phyloP scores from a whole-genome alignment of 352 stramenopile genomes.

The Globisporangium iwayamae region DNA sequence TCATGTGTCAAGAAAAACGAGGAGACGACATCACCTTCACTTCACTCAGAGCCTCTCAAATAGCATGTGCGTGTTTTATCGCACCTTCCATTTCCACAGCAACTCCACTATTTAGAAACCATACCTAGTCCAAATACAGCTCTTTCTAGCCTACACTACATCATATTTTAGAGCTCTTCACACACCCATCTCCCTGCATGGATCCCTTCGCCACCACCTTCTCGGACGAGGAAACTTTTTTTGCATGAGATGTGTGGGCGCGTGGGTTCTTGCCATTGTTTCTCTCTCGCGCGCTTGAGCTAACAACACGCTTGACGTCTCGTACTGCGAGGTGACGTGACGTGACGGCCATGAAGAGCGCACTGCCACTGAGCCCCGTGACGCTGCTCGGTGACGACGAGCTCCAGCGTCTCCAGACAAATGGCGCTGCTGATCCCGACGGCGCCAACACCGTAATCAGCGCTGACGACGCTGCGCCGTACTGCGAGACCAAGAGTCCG shows the following conservation, averaged over 20 bases:
- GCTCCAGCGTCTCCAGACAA: not conserved
- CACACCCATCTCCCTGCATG: not conserved
- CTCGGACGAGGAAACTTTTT: not conserved
- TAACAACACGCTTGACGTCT: not conserved
- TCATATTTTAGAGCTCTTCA: not conserved
- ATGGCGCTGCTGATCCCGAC: not conserved
- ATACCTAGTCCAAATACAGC: not conserved
- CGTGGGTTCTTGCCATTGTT: not conserved
- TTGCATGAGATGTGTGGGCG: not conserved
- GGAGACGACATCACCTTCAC: not conserved
- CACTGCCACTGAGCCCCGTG: constrained; percentile 10
- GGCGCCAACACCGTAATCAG: not conserved
- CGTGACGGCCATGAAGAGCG: constrained; percentile 6
- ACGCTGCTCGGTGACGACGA: constrained; percentile 13
- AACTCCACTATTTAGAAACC: not conserved
- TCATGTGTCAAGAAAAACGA: too few species aligned
- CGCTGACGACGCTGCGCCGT: not conserved
- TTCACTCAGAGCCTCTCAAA: not conserved
- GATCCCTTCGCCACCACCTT: constrained; percentile 4
- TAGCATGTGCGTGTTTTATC: not conserved
- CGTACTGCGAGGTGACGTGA: not conserved
- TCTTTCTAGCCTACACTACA: not conserved
- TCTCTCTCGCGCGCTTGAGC: not conserved
- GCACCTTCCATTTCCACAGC: not conserved
- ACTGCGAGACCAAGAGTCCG: constrained; percentile 10